Conservation (phyloP, 23 red algal species). For the Gracilaria vermiculophylla region DNA sequence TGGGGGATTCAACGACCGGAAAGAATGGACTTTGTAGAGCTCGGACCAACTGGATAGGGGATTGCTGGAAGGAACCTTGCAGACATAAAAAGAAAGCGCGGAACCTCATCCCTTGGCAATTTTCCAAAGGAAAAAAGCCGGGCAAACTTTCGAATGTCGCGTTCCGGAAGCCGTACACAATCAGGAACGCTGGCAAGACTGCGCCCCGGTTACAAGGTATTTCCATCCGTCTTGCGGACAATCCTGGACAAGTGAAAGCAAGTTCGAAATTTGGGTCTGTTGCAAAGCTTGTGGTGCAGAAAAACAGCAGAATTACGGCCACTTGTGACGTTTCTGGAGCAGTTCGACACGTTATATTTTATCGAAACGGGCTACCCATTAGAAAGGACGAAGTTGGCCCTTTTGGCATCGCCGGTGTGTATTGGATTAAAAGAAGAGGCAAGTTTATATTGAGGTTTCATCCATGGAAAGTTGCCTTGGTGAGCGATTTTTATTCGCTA, state of each 20-base stretch:
- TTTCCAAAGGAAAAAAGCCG: background rate
- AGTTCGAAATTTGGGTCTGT: background rate
- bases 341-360: constrained; percentile 16
- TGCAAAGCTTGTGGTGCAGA: background rate
- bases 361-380: background rate
- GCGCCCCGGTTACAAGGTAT: background rate
- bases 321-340: constrained; percentile 38
- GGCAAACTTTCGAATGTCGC: background rate
- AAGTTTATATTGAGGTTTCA: background rate
- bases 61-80: constrained; percentile 48
- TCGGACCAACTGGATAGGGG: background rate
- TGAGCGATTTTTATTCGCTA: background rate
- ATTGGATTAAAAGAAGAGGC: background rate
- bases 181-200: background rate
- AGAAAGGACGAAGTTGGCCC: background rate
- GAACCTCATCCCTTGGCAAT: background rate
- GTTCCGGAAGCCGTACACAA: background rate
- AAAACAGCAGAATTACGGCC: background rate
- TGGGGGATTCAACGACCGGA: background rate
- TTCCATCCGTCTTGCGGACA: background rate
- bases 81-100: background rate
- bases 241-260: background rate
- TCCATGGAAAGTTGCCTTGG: background rate
- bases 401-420: constrained; percentile 15
- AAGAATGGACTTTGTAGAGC: background rate